These are phyloP conservation scores for Picochlorum sp. DNA, from an alignment of 139 green algal species.

Conservation along the genomic window DNA sequence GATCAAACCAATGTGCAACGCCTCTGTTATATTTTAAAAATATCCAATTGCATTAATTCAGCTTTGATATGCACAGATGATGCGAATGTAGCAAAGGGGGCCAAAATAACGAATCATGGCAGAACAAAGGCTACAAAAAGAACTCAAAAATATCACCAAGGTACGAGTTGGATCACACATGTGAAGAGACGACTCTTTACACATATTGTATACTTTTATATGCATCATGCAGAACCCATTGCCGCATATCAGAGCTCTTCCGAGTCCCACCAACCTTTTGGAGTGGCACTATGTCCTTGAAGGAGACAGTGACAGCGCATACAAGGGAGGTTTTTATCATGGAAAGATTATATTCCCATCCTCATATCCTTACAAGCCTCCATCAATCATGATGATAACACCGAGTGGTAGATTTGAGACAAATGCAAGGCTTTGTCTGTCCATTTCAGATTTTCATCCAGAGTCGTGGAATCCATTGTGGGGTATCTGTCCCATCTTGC, in stretches of 20 bases:
- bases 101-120: too few species aligned
- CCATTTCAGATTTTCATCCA: slow-evolving; percentile 71
- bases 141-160: slow-evolving; percentile 22
- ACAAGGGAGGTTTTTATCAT: slow-evolving; percentile 67
- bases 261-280: slow-evolving; percentile 62
- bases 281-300: slow-evolving; percentile 77
- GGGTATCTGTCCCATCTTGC: slow-evolving; percentile 61
- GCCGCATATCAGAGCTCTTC: slow-evolving; percentile 63
- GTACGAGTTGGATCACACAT: background rate
- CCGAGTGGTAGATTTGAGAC: slow-evolving; percentile 55
- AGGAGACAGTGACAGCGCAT: slow-evolving; percentile 10
- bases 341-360: slow-evolving; percentile 42
- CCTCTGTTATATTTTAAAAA: too few species aligned
- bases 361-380: slow-evolving; percentile 54
- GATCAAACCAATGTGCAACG: too few species aligned
- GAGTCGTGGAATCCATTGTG: slow-evolving; percentile 42
- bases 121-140: slow-evolving; percentile 61
- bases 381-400: slow-evolving; percentile 59
- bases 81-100: too few species aligned
- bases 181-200: background rate
- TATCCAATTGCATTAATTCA: too few species aligned
- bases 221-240: slow-evolving; percentile 54
- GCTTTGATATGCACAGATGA: too few species aligned
- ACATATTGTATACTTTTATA: background rate
- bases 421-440: slow-evolving; percentile 14